Evolutionary conservation across 2,329 filamentous ascomycete genomes (phyloP), one percentile per base, ranked within the genome.

Genomic region (Myriosclerotinia duriaeana): DNA sequence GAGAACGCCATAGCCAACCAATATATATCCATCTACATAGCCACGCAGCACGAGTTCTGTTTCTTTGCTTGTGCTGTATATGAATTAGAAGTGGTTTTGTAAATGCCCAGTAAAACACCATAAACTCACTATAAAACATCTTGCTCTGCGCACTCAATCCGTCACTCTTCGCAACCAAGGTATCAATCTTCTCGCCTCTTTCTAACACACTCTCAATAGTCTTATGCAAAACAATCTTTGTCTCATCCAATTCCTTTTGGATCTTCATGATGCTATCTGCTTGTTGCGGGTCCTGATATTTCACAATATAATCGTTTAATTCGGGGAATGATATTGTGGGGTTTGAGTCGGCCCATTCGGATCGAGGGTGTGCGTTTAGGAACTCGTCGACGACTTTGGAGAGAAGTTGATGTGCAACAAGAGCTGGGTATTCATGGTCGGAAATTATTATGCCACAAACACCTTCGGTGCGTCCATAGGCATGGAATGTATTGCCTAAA

Each of bases 151-250:
- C 86, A 79, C 92, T 96, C 75, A 99, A 80, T 15, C 89, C 92
- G 74, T 97, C 92, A 75, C 92, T 96, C 87, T 98, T 98, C 71
- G 89, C 89, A 55, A 98, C 94, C 73, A 99, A 80, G 74, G 90
- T 91, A 76, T 98, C 94, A 72, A 99, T 92, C 85, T 97, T 98
- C 86, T 98, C 93, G 53, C 93, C 95, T 69, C 95, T 86, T 82
- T 97, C 89, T 75, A 97, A 79, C 67, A 89, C 88, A 75, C 87
- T 91, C 82, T 96, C 90, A 74, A 97, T 97, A 54, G 95, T 97
- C 86, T 98, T 96, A 81, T 98, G 93, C 74, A 99, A 84, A 68
- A 97, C 89, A 76, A 96, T 93, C 85, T 97, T 98, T 69, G 94
- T 98, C 84, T 97, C 93, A 76, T 98, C 93, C 69, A 99, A 84